These are phyloP conservation scores for Pyrenophora seminiperda DNA, from an alignment of 2,329 filamentous ascomycete species.

Conservation along the genomic window DNA sequence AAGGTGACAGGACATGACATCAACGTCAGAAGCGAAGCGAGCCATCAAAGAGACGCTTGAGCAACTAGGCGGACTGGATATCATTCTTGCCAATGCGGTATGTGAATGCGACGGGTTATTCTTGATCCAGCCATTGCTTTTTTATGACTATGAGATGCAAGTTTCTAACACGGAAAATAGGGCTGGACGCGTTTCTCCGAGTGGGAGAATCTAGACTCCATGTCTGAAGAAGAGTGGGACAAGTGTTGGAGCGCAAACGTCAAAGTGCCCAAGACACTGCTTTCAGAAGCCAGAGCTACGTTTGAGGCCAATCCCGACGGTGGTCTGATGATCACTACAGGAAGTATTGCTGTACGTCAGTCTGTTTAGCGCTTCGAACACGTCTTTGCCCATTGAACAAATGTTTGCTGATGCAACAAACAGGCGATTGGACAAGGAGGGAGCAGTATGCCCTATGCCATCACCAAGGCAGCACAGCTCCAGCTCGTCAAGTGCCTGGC, in stretches of 20 bases:
- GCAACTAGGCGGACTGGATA: slow-evolving; percentile 72
- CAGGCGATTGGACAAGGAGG: slow-evolving; percentile 58
- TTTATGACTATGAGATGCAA: neutral
- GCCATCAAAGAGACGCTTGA: slow-evolving; percentile 65
- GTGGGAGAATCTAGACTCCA: slow-evolving; percentile 63
- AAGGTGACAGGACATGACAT: slow-evolving; percentile 62
- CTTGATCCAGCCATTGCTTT: too few relatives aligned
- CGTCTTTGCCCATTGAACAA: too few relatives aligned
- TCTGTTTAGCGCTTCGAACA: too few relatives aligned
- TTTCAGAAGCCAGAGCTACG: slow-evolving; percentile 62
- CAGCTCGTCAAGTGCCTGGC: slow-evolving; percentile 71
- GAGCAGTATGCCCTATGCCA: slow-evolving; percentile 71
- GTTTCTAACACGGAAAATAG: slow-evolving; percentile 34
- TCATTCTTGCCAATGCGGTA: slow-evolving; percentile 76
- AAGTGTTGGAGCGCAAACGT: slow-evolving; percentile 70
- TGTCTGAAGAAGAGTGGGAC: slow-evolving; percentile 67
- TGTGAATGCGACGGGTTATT: slow-evolving; percentile 28
- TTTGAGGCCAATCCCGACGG: slow-evolving; percentile 67
- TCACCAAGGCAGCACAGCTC: slow-evolving; percentile 76
- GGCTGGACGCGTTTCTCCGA: slow-evolving; percentile 66
- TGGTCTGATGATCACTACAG: slow-evolving; percentile 67
- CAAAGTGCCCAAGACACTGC: slow-evolving; percentile 54
- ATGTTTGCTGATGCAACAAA: neutral
- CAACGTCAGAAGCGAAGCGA: slow-evolving; percentile 62
- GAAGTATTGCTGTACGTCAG: slow-evolving; percentile 61